Conservation (phyloP, 2,329 filamentous ascomycete genomes). For the Fusarium luffae region DNA sequence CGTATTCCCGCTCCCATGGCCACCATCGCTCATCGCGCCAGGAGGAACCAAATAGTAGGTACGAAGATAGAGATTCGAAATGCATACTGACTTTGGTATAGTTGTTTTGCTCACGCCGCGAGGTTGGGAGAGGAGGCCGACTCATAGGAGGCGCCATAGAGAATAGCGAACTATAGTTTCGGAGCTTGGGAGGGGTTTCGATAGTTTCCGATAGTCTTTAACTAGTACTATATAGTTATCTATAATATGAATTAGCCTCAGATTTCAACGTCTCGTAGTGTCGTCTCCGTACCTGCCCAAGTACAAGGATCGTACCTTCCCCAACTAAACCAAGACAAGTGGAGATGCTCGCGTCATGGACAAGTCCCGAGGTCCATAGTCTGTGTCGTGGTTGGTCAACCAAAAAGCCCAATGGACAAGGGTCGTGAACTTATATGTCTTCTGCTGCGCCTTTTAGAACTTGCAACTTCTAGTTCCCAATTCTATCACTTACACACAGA, state of each 20-base stretch:
- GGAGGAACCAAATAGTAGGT: background rate
- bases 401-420: constrained; percentile 1
- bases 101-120: background rate
- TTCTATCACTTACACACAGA: background rate
- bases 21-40: background rate
- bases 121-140: background rate
- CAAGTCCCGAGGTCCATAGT: constrained; percentile 31
- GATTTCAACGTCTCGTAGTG: background rate
- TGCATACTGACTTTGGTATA: background rate
- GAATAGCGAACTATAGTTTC: background rate
- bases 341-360: constrained; percentile 39
- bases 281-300: background rate
- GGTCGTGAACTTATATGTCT: constrained; percentile 21
- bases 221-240: background rate
- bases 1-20: background rate
- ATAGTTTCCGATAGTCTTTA: background rate
- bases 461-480: background rate
- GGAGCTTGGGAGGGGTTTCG: background rate
- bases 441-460: constrained; percentile 23
- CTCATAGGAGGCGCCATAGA: background rate
- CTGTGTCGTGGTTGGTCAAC: constrained; percentile 19
- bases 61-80: background rate
- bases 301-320: constrained; percentile 3
- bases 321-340: constrained; percentile 12
- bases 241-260: background rate